These are phyloP conservation scores for Chytriomyces sp. DNA, from an alignment of 192 early-diverging fungal genomes.

Conservation along the genomic window DNA sequence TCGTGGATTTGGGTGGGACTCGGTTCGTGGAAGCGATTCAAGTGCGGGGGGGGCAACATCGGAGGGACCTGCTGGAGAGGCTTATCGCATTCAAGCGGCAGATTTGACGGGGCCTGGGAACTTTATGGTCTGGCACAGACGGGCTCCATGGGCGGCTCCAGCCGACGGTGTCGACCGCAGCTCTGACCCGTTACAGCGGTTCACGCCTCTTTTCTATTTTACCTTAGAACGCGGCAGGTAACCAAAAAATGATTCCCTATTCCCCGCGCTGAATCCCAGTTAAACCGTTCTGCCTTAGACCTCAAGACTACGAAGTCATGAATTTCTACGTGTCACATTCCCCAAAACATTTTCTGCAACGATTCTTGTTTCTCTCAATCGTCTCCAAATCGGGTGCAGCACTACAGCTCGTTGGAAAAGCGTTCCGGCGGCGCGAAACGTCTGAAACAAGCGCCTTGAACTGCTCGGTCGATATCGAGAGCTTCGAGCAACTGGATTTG, in stretches of 20 bases:
- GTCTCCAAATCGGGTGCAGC: slow-evolving; percentile 4
- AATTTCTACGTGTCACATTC: slow-evolving; percentile 16
- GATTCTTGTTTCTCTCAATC: not conserved
- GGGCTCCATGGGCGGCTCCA: not conserved
- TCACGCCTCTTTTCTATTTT: slow-evolving; percentile 1
- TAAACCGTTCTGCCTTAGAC: not conserved
- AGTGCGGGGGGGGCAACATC: too few relatives aligned
- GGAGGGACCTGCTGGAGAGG: not conserved
- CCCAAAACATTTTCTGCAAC: not conserved
- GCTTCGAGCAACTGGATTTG: slow-evolving; percentile 7
- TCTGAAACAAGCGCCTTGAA: not conserved
- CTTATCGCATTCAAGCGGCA: not conserved
- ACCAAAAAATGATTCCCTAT: not conserved
- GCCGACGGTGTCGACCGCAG: slow-evolving; percentile 24
- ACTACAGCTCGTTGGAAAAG: not conserved
- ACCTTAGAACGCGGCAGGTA: slow-evolving; percentile 1
- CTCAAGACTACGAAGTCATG: slow-evolving; percentile 17
- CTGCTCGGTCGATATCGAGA: not conserved
- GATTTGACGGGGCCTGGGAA: not conserved
- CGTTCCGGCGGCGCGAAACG: slow-evolving; percentile 13
- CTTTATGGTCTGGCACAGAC: not conserved
- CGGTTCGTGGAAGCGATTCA: too few relatives aligned
- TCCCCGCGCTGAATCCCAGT: not conserved
- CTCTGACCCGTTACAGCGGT: not conserved
- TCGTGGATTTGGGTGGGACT: too few relatives aligned